Conservation (phyloP, 306 rosid species). For the Acacia melanoxylon region DNA sequence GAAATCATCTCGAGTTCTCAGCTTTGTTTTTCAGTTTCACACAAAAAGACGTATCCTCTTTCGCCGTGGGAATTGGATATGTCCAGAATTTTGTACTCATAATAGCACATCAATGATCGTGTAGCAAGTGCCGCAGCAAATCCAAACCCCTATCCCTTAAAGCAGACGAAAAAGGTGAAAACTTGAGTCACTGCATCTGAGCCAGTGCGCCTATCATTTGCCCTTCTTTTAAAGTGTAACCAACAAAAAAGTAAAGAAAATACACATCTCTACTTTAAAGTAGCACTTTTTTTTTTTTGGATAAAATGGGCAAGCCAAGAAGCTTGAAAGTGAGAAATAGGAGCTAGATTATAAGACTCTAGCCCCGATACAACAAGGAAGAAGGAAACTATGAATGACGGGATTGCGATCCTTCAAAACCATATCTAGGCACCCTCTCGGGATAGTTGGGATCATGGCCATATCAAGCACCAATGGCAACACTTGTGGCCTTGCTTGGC, state of each 20-base stretch:
- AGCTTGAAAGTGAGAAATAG: no score
- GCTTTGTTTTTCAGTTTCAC: no score
- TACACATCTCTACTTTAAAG: neutral
- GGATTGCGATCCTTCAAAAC: no score
- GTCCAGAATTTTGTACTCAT: neutral
- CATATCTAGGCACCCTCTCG: no score
- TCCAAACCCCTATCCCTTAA: neutral
- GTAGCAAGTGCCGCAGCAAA: neutral
- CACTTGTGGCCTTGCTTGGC: no score
- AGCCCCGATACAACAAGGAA: no score
- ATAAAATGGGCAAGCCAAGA: no score
- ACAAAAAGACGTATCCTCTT: neutral
- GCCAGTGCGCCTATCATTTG: neutral
- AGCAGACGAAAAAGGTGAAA: neutral
- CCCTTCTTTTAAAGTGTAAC: neutral
- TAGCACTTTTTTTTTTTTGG: no score
- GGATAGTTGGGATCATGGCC: no score
- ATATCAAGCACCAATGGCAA: no score
- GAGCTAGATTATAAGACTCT: no score
- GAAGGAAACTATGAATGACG: no score
- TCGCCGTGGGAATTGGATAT: neutral
- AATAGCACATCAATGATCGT: neutral
- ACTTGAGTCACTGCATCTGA: neutral
- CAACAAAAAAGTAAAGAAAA: neutral
- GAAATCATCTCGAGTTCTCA: neutral